Conservation (phyloP, 1,284 basidiomycete genomes). For the Ganoderma multipileum region DNA sequence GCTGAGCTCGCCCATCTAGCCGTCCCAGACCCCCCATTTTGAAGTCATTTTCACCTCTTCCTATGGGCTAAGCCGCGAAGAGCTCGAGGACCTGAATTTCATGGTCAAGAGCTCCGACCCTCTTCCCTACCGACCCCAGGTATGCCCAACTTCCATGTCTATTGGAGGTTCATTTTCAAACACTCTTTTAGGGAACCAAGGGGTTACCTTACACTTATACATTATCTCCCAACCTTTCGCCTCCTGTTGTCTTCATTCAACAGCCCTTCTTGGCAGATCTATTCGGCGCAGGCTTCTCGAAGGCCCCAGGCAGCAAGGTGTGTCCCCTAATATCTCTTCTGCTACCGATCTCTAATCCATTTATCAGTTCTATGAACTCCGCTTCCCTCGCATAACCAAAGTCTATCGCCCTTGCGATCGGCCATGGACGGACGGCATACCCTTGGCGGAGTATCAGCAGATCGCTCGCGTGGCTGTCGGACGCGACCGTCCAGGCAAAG, state of each 20-base stretch:
- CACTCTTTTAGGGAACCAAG: slow-evolving; percentile 16
- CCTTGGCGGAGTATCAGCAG: slow-evolving; percentile 53
- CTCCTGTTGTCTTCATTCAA: slow-evolving; percentile 65
- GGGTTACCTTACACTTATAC: slow-evolving; percentile 60
- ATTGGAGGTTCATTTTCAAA: background rate
- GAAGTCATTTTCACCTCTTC: slow-evolving; percentile 76
- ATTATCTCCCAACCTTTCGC: slow-evolving; percentile 52
- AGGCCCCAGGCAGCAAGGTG: slow-evolving; percentile 62
- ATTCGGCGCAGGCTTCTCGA: slow-evolving; percentile 84
- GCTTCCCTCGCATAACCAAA: slow-evolving; percentile 82
- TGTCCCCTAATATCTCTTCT: slow-evolving; percentile 24
- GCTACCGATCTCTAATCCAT: slow-evolving; percentile 14
- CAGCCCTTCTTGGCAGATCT: slow-evolving; percentile 76
- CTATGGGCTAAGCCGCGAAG: slow-evolving; percentile 71
- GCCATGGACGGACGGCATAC: slow-evolving; percentile 62
- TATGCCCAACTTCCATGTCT: slow-evolving; percentile 1
- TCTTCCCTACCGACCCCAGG: slow-evolving; percentile 36
- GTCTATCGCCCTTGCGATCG: slow-evolving; percentile 66
- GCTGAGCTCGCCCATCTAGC: slow-evolving; percentile 38
- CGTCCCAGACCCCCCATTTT: slow-evolving; percentile 60
- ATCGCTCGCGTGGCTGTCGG: slow-evolving; percentile 60
- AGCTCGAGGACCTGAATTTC: slow-evolving; percentile 76
- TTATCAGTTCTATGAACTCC: slow-evolving; percentile 77
- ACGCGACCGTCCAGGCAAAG: slow-evolving; percentile 50
- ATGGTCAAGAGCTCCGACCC: slow-evolving; percentile 60